These are phyloP conservation scores for Cinnamomum chago DNA, from an alignment of 164 flowering plant species.

Conservation along the genomic window DNA sequence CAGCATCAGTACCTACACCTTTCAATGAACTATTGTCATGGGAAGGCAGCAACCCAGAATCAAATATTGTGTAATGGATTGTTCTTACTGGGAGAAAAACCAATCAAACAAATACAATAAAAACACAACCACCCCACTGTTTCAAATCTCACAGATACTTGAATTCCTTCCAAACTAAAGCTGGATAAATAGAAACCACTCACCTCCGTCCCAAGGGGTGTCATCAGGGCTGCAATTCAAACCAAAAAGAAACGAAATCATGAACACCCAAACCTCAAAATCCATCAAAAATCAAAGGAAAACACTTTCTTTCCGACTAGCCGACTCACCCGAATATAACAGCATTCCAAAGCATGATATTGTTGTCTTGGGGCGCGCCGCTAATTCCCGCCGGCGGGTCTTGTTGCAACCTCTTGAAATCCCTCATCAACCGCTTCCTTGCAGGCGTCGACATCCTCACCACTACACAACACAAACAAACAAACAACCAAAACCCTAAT, in stretches of 20 bases:
- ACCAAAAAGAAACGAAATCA: slow-evolving; percentile 5
- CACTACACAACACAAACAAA: not conserved
- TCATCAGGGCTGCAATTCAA: slow-evolving; percentile 88
- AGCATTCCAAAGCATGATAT: slow-evolving; percentile 92
- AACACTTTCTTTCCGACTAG: slow-evolving; percentile 15
- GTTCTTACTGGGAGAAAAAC: no score
- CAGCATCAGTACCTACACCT: no score
- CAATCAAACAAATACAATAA: no score
- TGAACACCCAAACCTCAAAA: not conserved
- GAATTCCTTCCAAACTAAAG: no score
- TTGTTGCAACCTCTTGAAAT: slow-evolving; percentile 88
- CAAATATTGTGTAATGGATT: no score
- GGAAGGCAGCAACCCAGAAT: no score
- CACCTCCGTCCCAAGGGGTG: slow-evolving; percentile 98
- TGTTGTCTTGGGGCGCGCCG: slow-evolving; percentile 92
- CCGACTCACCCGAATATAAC: slow-evolving; percentile 92
- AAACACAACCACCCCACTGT: no score
- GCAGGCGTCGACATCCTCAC: slow-evolving; percentile 78
- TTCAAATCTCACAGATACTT: no score
- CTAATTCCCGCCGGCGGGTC: slow-evolving; percentile 95
- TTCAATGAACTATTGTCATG: no score
- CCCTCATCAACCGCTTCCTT: slow-evolving; percentile 89
- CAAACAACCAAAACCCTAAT: no score
- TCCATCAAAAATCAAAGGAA: not conserved
- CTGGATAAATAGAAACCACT: slow-evolving; percentile 16